Conservation (phyloP, 2,329 filamentous ascomycete genomes). For the Rhynchosporium graminicola region DNA sequence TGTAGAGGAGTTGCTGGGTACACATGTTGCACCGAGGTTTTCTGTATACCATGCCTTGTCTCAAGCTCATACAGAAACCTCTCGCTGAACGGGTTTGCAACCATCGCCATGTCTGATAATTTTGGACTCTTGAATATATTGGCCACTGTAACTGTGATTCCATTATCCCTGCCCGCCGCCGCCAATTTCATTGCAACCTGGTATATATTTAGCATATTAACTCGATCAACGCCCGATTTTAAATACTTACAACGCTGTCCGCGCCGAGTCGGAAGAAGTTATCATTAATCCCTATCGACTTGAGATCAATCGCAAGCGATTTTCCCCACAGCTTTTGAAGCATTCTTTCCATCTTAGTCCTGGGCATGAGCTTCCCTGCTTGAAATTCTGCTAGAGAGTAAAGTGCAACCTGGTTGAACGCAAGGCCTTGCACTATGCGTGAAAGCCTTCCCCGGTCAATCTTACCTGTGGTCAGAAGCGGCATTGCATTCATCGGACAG, state of each 20-base stretch:
- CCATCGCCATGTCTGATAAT: constrained; percentile 47
- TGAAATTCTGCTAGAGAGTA: neutral
- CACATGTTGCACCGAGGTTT: constrained; percentile 34
- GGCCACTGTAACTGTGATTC: constrained; percentile 44
- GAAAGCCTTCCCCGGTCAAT: constrained; percentile 41
- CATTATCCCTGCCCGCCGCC: constrained; percentile 38
- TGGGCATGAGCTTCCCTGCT: neutral
- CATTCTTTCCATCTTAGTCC: constrained; percentile 16
- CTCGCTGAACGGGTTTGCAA: constrained; percentile 21
- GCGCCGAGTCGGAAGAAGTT: constrained; percentile 45
- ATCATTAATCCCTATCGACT: constrained; percentile 30
- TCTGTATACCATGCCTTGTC: constrained; percentile 3
- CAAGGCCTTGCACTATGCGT: neutral
- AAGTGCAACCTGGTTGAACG: neutral
- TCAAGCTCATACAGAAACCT: constrained; percentile 4
- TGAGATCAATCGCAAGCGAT: constrained; percentile 17
- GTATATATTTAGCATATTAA: neutral
- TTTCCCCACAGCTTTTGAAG: constrained; percentile 23
- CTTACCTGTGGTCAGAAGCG: constrained; percentile 16
- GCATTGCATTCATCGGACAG: constrained; percentile 16
- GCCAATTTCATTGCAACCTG: constrained; percentile 47
- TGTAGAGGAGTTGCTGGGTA: constrained; percentile 44
- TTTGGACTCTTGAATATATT: constrained; percentile 47
- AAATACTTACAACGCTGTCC: constrained; percentile 34
- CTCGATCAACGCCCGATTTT: neutral